Conservation (phyloP, 83 land plant genomes). For the Picea abies region DNA sequence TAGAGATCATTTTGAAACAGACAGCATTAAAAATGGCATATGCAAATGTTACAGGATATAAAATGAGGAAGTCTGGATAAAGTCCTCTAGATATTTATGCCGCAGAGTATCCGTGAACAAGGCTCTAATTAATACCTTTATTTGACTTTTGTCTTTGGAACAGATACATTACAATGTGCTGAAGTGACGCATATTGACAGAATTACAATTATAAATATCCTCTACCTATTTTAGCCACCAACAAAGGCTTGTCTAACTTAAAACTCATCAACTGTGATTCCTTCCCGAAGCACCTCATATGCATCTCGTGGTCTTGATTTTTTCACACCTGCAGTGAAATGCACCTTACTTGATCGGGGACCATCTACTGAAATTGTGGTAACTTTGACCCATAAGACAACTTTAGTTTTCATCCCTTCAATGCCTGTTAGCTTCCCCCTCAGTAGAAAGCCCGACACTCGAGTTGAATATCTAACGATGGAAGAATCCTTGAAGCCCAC, state of each 20-base stretch:
- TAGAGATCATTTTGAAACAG: neutral
- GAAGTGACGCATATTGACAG: conserved; percentile 4
- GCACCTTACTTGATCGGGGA: conserved; percentile 69
- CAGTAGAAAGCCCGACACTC: conserved; percentile 63
- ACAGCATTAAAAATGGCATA: neutral
- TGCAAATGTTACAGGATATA: neutral
- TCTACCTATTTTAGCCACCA: neutral
- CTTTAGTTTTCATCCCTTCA: conserved; percentile 95
- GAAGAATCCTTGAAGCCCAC: conserved; percentile 87
- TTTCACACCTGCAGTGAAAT: conserved; percentile 84
- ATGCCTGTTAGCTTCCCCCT: conserved; percentile 78
- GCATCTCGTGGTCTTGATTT: conserved; percentile 74
- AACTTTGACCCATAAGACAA: conserved; percentile 88
- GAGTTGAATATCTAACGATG: conserved; percentile 61
- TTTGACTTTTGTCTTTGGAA: neutral
- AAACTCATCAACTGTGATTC: conserved; percentile 64
- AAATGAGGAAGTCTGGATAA: neutral
- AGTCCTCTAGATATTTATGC: neutral
- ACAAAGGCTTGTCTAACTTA: conserved; percentile 18
- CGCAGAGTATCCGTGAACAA: neutral
- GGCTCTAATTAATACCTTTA: neutral
- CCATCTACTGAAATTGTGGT: conserved; percentile 65
- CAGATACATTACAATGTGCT: neutral
- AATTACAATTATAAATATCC: conserved; percentile 4
- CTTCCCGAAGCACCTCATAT: conserved; percentile 62